phyloP scores from a whole-genome alignment of 2,329 filamentous ascomycete species.

The Talaromyces piceae region DNA sequence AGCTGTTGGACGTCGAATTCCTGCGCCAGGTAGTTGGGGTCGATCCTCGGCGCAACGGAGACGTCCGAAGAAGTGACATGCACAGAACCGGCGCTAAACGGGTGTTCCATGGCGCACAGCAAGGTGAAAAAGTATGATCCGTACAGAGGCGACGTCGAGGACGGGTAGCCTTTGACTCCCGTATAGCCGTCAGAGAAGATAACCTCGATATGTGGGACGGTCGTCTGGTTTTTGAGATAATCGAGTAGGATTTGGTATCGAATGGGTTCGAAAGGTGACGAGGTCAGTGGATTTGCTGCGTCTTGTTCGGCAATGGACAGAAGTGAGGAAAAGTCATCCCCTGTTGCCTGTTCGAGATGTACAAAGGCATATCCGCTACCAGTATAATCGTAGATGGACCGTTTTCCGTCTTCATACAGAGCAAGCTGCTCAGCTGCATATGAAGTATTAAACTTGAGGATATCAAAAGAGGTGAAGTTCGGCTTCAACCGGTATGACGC shows the following conservation, averaged over 20 bases:
- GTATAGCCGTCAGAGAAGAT: neutral
- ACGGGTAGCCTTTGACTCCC: neutral
- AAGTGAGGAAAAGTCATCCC: neutral
- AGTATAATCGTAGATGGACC: neutral
- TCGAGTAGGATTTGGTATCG: neutral
- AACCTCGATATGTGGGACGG: neutral
- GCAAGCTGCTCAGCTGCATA: neutral
- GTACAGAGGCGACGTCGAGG: neutral
- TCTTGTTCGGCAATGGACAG: neutral
- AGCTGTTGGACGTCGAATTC: neutral
- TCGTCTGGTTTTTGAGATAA: neutral
- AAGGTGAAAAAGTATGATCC: neutral
- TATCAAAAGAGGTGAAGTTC: neutral
- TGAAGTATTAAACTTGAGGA: neutral
- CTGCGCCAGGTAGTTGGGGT: neutral
- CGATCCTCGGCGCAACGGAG: neutral
- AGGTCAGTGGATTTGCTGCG: neutral
- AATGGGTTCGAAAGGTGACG: neutral
- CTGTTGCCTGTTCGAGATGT: neutral
- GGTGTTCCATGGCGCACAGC: neutral
- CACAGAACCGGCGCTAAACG: neutral
- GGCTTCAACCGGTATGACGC: neutral
- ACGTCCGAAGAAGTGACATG: neutral
- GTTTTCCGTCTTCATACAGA: neutral
- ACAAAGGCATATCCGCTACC: neutral